phyloP scores from a whole-genome alignment of 345 rosid genomes.

The Gossypium stocksii region DNA sequence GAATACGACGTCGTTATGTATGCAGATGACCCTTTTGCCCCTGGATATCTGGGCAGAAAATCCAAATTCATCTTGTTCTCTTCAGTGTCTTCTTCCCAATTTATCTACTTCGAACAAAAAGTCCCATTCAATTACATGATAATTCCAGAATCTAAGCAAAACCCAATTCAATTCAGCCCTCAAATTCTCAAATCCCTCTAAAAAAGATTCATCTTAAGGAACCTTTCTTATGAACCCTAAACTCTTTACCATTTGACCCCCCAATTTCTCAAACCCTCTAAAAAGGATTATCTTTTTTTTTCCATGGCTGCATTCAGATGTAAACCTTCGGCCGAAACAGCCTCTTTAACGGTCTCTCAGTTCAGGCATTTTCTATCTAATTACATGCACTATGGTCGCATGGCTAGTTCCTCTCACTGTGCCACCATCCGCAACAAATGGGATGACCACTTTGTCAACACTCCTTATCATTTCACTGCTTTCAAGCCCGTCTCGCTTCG shows the following conservation, averaged over 20 bases:
- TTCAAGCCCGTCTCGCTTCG: constrained; percentile 58
- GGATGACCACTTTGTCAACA: constrained; percentile 42
- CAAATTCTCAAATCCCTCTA: constrained; percentile 8
- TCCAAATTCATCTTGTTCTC: background rate
- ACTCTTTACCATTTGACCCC: background rate
- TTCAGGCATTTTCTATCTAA: constrained; percentile 56
- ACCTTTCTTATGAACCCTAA: constrained; percentile 2
- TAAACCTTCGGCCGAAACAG: constrained; percentile 50
- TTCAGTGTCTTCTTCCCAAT: background rate
- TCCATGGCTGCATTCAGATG: constrained; percentile 58
- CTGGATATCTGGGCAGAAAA: background rate
- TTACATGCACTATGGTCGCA: constrained; percentile 49
- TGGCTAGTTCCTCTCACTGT: constrained; percentile 34
- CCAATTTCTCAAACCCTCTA: background rate
- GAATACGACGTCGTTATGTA: background rate
- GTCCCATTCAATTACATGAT: background rate
- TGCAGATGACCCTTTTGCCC: background rate
- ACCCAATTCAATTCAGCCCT: constrained; percentile 16
- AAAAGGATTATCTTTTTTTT: constrained; percentile 10
- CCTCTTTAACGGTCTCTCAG: constrained; percentile 55
- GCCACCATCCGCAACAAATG: constrained; percentile 34
- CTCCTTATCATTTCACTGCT: constrained; percentile 44
- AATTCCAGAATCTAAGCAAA: constrained; percentile 5
- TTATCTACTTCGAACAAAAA: background rate
- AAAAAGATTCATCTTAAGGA: constrained; percentile 4